phyloP scores from a whole-genome alignment of 2,329 filamentous ascomycete genomes.

The Apiospora pterosperma region DNA sequence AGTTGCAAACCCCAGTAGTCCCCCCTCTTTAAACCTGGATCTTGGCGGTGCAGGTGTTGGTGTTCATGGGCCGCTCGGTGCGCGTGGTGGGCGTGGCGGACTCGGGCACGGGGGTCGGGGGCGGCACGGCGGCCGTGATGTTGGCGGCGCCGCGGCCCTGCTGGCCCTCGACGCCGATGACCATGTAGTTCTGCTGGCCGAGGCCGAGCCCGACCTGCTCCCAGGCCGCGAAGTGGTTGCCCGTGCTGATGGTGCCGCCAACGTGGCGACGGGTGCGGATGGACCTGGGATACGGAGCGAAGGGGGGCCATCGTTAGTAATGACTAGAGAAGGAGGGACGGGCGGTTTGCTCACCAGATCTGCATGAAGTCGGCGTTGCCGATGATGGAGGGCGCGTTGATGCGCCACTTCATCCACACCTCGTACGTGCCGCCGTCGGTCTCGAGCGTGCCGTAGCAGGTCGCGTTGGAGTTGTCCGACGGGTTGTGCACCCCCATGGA shows the following conservation, averaged over 20 bases:
- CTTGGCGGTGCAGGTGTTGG: too few relatives aligned
- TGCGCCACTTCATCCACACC: constrained; percentile 14
- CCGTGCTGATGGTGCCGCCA: constrained; percentile 5
- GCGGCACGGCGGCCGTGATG: constrained; percentile 1
- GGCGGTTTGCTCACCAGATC: too few relatives aligned
- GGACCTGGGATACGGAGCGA: too few relatives aligned
- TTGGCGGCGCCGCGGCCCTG: constrained; percentile 5
- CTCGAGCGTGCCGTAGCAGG: constrained; percentile 11
- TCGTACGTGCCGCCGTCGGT: constrained; percentile 14
- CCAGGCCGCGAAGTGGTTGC: constrained; percentile 8
- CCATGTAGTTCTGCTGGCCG: constrained; percentile 8
- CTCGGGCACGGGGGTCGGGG: constrained; percentile 1
- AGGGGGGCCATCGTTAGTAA: too few relatives aligned
- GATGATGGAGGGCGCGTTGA: constrained; percentile 33
- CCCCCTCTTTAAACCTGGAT: too few relatives aligned
- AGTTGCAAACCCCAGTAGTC: too few relatives aligned
- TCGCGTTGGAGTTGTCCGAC: constrained; percentile 12
- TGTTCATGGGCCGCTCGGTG: background rate
- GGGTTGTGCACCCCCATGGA: constrained; percentile 14
- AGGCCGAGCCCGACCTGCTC: constrained; percentile 3
- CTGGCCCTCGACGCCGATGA: constrained; percentile 5
- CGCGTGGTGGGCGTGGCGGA: background rate
- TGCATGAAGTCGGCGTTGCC: constrained; percentile 32
- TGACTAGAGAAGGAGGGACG: too few relatives aligned
- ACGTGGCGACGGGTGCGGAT: constrained; percentile 20